Base-by-base conservation (phyloP, 441 rosid genomes). In the Populus hybrid region DNA sequence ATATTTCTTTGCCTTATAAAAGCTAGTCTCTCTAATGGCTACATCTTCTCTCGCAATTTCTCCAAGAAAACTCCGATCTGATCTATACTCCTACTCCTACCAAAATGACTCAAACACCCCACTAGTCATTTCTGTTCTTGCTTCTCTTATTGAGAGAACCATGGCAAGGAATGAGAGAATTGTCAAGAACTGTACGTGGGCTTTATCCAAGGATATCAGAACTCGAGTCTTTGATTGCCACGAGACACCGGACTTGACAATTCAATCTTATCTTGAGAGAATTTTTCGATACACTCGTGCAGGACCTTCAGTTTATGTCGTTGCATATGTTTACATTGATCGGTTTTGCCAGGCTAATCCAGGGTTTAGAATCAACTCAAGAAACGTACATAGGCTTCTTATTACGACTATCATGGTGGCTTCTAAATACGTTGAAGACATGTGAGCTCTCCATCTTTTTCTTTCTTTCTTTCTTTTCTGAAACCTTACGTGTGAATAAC, bases 351-450 rank as follows among this genome's bases (percentile, higher is more conserved):
- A 93, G 46, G 86, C 87, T 19, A 89, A 93, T 81, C 88, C 91
- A 1, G 91, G 88, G 69, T 94, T 92, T 26, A 82, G 91, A 46
- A 87, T 95, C 84, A 85, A 82, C 69, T 76, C 89, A 1, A 85
- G 88, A 75, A 95, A 92, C 67, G 98, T 90, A 16, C 91, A 95
- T 73, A 84, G 98, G 73, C 89, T 95, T 59, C 94, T 95, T 46
- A 87, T 95, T 36, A 95, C 94, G 1, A 89, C 94, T 0, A 86
- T 95, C 85, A 93, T 95, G 98, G 85, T 92, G 75, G 95, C 98
- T 74, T 92, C 98, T 50, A 95, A 95, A 74, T 93, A 91, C 76
- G 95, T 90, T 6, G 98, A 95, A 77, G 98, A 95, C 86, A 85
- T 91, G 98, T 93, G 79, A 90, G 97, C 84, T 74, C 9, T 5